A percentile compares a stretch with the other conserved stretches of the same genome.
Conservation (phyloP, 345 rosid genomes). For the Bruguiera parviflora region DNA sequence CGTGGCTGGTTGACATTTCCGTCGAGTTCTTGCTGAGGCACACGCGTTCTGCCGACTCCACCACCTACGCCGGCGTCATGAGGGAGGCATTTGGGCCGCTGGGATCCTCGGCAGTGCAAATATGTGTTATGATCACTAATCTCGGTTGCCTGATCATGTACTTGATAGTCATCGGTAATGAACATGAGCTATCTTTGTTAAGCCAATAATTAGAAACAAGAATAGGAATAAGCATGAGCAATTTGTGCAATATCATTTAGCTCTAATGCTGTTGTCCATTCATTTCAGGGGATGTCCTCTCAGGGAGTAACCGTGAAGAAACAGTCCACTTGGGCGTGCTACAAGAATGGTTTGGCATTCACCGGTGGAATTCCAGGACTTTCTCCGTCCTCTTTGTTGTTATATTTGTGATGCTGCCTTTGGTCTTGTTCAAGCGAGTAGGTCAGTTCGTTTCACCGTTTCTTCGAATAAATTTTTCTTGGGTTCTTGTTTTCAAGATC, state of each 20-base stretch:
- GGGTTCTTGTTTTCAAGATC: no score
- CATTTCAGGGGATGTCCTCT: constrained; percentile 68
- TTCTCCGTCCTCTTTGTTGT: constrained; percentile 52
- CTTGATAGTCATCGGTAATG: constrained; percentile 72
- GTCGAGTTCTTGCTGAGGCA: constrained; percentile 69
- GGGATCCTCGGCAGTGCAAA: constrained; percentile 58
- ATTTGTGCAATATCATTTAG: not conserved
- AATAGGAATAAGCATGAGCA: no score
- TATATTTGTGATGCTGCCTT: constrained; percentile 59
- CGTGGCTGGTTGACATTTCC: constrained; percentile 65
- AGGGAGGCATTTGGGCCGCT: constrained; percentile 67
- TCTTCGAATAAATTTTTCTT: not conserved
- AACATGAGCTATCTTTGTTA: no score
- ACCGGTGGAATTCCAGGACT: constrained; percentile 83
- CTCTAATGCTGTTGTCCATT: not conserved
- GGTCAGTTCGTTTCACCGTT: constrained; percentile 35
- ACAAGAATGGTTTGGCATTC: constrained; percentile 83
- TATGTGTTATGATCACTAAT: constrained; percentile 62
- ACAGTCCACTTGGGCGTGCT: constrained; percentile 65
- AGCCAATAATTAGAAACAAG: no score
- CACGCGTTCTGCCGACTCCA: constrained; percentile 53
- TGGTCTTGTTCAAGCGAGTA: constrained; percentile 53
- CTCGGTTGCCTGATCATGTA: constrained; percentile 70
- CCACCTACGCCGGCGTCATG: constrained; percentile 78
- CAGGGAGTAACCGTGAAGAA: constrained; percentile 60